A percentile compares a stretch with the other conserved stretches of the same genome.
Evolutionary conservation across 345 rosid species (phyloP).

Genomic region (Salix viminalis): DNA sequence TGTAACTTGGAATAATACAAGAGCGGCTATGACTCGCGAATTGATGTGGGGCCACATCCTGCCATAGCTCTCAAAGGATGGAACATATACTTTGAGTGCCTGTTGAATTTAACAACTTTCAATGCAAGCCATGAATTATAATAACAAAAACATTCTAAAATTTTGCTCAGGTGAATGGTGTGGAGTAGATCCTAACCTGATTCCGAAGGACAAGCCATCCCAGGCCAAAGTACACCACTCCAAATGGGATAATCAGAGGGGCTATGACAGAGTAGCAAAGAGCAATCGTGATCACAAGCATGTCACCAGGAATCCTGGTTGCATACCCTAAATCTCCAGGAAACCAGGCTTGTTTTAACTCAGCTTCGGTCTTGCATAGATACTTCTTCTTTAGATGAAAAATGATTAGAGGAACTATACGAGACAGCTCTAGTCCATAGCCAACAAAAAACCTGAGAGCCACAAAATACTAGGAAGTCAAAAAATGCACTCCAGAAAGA

Average conservation of each 20-base stretch:
- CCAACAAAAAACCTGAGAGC: conserved; percentile 70
- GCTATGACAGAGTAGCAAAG: conserved; percentile 82
- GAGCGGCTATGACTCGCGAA: conserved; percentile 51
- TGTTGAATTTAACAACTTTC: conserved; percentile 16
- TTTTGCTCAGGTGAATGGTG: too few species aligned
- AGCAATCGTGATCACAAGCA: conserved; percentile 64
- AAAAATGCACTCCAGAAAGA: not conserved
- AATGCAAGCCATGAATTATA: too few species aligned
- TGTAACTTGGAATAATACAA: conserved; percentile 64
- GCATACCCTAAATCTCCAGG: conserved; percentile 71
- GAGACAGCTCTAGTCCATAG: conserved; percentile 85
- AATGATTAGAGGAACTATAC: conserved; percentile 68
- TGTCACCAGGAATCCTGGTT: conserved; percentile 69
- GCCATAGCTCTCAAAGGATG: conserved; percentile 77
- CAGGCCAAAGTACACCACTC: conserved; percentile 59
- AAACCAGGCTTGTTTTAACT: conserved; percentile 72
- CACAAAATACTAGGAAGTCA: conserved; percentile 3
- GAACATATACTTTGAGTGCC: conserved; percentile 86
- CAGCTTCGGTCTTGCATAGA: conserved; percentile 87
- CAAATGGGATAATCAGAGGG: conserved; percentile 79
- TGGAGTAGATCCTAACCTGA: conserved; percentile 42
- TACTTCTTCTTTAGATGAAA: conserved; percentile 79
- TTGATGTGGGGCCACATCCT: conserved; percentile 97
- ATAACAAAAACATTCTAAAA: not conserved
- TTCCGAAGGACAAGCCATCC: conserved; percentile 89